Evolutionary conservation across 179 eudicot species (phyloP).

Genomic region (Beta lomatogona): DNA sequence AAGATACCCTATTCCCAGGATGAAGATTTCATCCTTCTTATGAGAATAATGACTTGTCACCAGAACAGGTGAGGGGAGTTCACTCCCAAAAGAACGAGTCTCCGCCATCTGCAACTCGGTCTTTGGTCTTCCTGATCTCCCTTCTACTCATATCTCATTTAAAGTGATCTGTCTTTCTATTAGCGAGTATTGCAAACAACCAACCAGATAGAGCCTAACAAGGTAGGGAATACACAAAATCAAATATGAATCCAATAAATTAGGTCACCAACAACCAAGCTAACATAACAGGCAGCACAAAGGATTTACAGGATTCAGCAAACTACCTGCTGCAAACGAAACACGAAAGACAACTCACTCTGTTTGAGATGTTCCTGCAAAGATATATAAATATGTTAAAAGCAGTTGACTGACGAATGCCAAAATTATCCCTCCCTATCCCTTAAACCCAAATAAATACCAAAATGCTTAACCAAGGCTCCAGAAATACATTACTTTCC

Average conservation of each 20-base stretch:
- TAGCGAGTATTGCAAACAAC: not conserved
- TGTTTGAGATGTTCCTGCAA: constrained; percentile 86
- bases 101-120: no score
- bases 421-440: not conserved
- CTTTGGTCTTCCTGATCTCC: not conserved
- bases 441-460: not conserved
- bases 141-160: not conserved
- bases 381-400: constrained; percentile 16
- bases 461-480: not conserved
- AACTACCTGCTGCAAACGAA: constrained; percentile 87
- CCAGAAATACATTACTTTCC: not conserved
- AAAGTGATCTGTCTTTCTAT: not conserved
- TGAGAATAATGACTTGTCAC: no score
- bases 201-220: not conserved
- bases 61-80: no score
- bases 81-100: no score
- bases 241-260: not conserved
- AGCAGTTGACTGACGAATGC: constrained; percentile 5
- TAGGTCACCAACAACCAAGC: not conserved
- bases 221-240: not conserved
- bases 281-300: constrained; percentile 8
- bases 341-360: constrained; percentile 76
- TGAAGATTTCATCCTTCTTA: no score
- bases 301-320: not conserved
- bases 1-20: no score